Evolutionary conservation across 257 asterid genomes (phyloP), one percentile per base, ranked within the genome.

Genomic region (Leptodermis oblonga): DNA sequence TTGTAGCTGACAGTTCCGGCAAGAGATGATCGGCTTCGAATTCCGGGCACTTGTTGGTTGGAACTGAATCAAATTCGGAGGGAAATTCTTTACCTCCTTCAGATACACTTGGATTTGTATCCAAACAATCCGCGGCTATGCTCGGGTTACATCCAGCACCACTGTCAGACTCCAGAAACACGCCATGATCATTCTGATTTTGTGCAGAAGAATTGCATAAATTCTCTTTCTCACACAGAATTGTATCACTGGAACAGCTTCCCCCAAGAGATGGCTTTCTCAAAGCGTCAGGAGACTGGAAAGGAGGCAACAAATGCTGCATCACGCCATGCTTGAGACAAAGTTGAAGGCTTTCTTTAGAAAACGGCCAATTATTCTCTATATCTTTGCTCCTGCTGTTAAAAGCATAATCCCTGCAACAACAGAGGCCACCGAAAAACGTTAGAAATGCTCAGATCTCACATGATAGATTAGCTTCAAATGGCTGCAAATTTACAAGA

Each of bases 301-400:
- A 93, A 73, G 95, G 96, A 37, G 99, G 99, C 85, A 93, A 78
- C 39, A 86, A 79, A 74, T 89, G 86, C 49, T 73, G n/a, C n/a
- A n/a, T 86, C 82, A 84, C 81, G 61, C 90, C 96, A 81, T 87
- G 82, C 71, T 85, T 85, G 76, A 87, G 67, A 79, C 96, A 90
- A 86, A 85, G 88, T 69, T 86, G 92, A 83, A 93, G 80, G 62
- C 77, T 85, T 79, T 87, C 77, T 77, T 71, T 82, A 69, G 99
- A 90, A 79, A 93, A 93, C 51, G 99, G 99, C 99, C 99, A 93
- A 58, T 79, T 83, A 37, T 77, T 89, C 86, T 75, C 70, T 81
- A 90, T 79, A 81, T 87, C 87, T 78, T 88, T 90, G 77, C 77
- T 82, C 61, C 99, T 71, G 31, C 81, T 46, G 63, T 75, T 73